A percentile compares a stretch with the other conserved stretches of the same genome.
phyloP scores from a whole-genome alignment of 192 early-diverging fungal species.

The Rhizoclosmatium sp. region DNA sequence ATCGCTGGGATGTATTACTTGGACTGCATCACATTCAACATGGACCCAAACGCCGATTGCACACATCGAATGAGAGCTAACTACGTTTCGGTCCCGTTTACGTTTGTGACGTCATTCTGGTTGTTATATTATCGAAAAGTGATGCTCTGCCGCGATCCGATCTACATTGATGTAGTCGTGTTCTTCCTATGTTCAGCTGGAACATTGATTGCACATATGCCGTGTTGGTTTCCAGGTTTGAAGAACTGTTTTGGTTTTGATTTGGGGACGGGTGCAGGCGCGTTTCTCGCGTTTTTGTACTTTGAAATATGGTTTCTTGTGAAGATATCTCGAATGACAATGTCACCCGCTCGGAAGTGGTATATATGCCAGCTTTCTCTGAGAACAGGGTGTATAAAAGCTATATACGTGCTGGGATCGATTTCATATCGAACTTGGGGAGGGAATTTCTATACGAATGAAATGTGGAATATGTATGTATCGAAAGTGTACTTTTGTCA shows the following conservation, averaged over 20 bases:
- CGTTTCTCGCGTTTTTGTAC: neutral
- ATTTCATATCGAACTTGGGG: neutral
- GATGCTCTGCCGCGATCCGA: neutral
- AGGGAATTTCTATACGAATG: constrained; percentile 10
- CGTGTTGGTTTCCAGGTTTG: neutral
- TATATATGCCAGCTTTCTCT: neutral
- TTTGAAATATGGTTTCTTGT: constrained; percentile 20
- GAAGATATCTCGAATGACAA: neutral
- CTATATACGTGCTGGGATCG: neutral
- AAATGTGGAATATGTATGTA: constrained; percentile 9
- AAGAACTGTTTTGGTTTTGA: neutral
- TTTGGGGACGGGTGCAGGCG: neutral
- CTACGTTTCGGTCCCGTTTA: neutral
- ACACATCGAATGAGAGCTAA: neutral
- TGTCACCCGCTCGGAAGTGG: neutral
- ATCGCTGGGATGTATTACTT: neutral
- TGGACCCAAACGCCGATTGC: neutral
- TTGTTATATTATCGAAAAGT: constrained; percentile 12
- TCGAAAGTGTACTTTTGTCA: neutral
- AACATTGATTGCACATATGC: constrained; percentile 1
- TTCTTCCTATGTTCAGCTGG: neutral
- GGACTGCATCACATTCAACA: constrained; percentile 19
- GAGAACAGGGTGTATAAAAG: neutral
- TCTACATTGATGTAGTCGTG: neutral
- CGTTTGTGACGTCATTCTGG: neutral